Percentiles rank a stretch among this genome's conserved stretches.
phyloP scores from a whole-genome alignment of 2,329 filamentous ascomycete genomes.

The Aspergillus fumigatus region DNA sequence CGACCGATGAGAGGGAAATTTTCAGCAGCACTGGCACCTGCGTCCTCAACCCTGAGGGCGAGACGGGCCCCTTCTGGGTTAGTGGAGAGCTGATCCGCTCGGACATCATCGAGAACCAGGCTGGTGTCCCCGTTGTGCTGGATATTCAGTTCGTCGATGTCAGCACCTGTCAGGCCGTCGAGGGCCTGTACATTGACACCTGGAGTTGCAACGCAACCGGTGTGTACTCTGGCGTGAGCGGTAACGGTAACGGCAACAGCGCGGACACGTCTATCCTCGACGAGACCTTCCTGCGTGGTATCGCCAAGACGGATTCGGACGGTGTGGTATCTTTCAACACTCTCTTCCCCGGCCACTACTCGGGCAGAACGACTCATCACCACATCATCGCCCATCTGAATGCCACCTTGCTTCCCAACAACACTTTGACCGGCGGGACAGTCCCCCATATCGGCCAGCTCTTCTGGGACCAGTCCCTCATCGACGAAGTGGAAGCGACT shows the following conservation, averaged over 20 bases:
- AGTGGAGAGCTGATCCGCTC: slow-evolving; percentile 36
- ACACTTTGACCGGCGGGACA: slow-evolving; percentile 42
- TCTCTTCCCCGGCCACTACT: slow-evolving; percentile 44
- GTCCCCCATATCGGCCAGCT: slow-evolving; percentile 59
- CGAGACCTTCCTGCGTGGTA: slow-evolving; percentile 40
- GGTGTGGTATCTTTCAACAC: slow-evolving; percentile 41
- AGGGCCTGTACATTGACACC: slow-evolving; percentile 30
- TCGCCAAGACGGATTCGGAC: slow-evolving; percentile 39
- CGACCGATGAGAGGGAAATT: slow-evolving; percentile 18
- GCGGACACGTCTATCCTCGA: slow-evolving; percentile 29
- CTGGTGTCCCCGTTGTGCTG: slow-evolving; percentile 34
- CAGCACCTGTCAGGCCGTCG: slow-evolving; percentile 37
- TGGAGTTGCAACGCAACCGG: slow-evolving; percentile 35
- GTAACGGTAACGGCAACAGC: slow-evolving; percentile 25
- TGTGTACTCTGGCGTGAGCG: slow-evolving; percentile 26
- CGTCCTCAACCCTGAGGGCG: slow-evolving; percentile 48
- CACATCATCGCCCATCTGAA: slow-evolving; percentile 29
- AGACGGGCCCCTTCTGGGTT: slow-evolving; percentile 45
- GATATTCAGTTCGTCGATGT: slow-evolving; percentile 40
- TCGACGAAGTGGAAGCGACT: slow-evolving; percentile 44
- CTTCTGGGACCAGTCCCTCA: slow-evolving; percentile 57
- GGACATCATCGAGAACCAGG: slow-evolving; percentile 32
- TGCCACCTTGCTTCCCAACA: slow-evolving; percentile 23
- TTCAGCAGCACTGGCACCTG: slow-evolving; percentile 35
- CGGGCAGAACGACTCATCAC: slow-evolving; percentile 30